Conservation (phyloP, 1,284 basidiomycete species). For the Termitomyces sp. region DNA sequence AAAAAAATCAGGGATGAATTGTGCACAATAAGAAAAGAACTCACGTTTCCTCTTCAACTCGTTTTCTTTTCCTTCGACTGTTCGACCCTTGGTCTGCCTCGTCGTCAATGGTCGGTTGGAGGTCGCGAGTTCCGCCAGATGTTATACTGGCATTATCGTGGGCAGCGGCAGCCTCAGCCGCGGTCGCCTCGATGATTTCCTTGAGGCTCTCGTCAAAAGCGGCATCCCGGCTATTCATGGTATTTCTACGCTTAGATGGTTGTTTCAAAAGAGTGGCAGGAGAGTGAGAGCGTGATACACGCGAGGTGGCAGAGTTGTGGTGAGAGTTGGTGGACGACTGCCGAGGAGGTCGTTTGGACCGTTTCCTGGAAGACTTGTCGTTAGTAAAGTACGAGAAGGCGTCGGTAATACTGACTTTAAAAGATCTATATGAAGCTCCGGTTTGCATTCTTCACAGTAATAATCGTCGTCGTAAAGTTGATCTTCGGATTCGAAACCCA, state of each 20-base stretch:
- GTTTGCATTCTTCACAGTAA: conserved; percentile 91
- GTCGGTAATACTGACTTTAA: conserved; percentile 52
- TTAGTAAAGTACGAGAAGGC: conserved; percentile 15
- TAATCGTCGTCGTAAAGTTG: conserved; percentile 79
- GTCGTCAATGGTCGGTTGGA: conserved; percentile 37
- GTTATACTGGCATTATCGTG: conserved; percentile 31
- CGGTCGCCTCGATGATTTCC: conserved; percentile 67
- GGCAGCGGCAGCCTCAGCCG: conserved; percentile 57
- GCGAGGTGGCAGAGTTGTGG: conserved; percentile 40
- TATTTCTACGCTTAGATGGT: conserved; percentile 82
- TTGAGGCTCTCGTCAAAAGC: conserved; percentile 86
- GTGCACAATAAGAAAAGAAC: conserved; percentile 24
- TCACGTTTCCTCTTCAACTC: conserved; percentile 65
- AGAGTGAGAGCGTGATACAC: conserved; percentile 72
- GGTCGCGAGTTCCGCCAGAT: conserved; percentile 30
- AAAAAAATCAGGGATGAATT: conserved; percentile 14
- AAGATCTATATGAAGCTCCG: conserved; percentile 78
- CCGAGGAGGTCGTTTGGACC: conserved; percentile 50
- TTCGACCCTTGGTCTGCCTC: conserved; percentile 39
- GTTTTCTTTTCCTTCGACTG: conserved; percentile 68
- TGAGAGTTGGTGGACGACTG: conserved; percentile 60
- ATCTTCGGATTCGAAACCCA: conserved; percentile 87
- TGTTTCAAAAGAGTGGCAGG: conserved; percentile 53
- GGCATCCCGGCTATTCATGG: conserved; percentile 96
- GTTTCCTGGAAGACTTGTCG: conserved; percentile 41